These are phyloP conservation scores for Candida pseudoviswanathii DNA, from an alignment of 1,139 yeast species.

Conservation along the genomic window DNA sequence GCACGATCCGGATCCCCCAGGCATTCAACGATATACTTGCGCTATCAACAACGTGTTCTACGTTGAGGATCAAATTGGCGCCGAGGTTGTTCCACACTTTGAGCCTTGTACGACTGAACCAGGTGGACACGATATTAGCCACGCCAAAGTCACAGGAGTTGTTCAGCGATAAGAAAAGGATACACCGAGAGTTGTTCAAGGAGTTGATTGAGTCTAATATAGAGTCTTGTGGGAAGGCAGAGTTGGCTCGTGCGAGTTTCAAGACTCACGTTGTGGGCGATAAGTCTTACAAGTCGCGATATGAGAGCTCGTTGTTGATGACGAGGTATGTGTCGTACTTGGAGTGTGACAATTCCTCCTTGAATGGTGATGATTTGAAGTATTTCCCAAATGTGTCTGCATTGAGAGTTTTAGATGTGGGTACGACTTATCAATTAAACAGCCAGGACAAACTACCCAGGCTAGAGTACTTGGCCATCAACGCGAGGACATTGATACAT, in stretches of 20 bases:
- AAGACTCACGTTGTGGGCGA: slow-evolving; percentile 20
- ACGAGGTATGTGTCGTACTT: slow-evolving; percentile 25
- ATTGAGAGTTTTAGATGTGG: slow-evolving; percentile 26
- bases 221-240: slow-evolving; percentile 22
- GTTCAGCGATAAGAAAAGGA: slow-evolving; percentile 26
- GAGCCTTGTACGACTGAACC: slow-evolving; percentile 31
- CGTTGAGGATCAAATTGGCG: slow-evolving; percentile 25
- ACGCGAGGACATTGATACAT: slow-evolving; percentile 20
- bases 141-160: slow-evolving; percentile 24
- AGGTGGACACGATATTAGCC: slow-evolving; percentile 30
- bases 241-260: slow-evolving; percentile 23
- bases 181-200: slow-evolving; percentile 24
- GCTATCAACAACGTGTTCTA: slow-evolving; percentile 29
- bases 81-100: slow-evolving; percentile 22
- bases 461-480: slow-evolving; percentile 21
- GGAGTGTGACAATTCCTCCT: slow-evolving; percentile 27
- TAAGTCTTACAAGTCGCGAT: slow-evolving; percentile 19
- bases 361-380: slow-evolving; percentile 19
- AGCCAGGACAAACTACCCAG: slow-evolving; percentile 5
- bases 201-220: slow-evolving; percentile 24
- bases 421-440: slow-evolving; percentile 1
- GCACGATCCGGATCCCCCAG: slow-evolving; percentile 16
- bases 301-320: slow-evolving; percentile 21
- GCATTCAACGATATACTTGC: slow-evolving; percentile 20
- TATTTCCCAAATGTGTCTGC: slow-evolving; percentile 22